Evolutionary conservation across 1,139 yeast genomes (phyloP), one percentile per base, ranked within the genome.

Genomic region (Pichia cactophila): DNA sequence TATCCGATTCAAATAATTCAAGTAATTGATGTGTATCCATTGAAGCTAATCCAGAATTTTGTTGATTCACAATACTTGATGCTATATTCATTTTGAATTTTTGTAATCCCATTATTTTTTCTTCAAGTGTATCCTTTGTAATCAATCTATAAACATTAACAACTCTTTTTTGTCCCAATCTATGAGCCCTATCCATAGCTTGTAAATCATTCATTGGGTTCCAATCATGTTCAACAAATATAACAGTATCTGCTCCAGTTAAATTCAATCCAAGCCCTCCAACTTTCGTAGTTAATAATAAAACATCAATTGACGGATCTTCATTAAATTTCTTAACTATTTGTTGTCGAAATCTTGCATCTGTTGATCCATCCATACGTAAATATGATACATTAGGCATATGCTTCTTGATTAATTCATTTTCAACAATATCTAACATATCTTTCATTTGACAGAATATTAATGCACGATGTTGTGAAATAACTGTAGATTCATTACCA

Each of bases 191-290:
- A 65, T 94, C 99, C 99, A 94, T 94, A 0, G 99, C 99, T 66
- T 94, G 99, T 53, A 94, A 73, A 71, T 94, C 99, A 63, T 89
- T 92, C 99, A 94, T 94, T 26, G 99, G 98, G 65, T 94, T 94
- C 99, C 99, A 94, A 67, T 94, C 99, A 63, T 94, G 99, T 63
- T 94, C 99, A 39, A 94, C 95, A 69, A 94, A 94, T 14, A 94
- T 92, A 46, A 94, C 99, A 0, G 98, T 94, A 64, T 94, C 99
- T 0, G 98, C 98, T 55, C 99, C 98, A 0, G 99, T 94, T 65
- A 94, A 75, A 64, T 94, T 94, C 62, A 94, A 80, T 12, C 99
- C 99, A 53, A 94, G 75, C 26, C 99, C 99, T 64, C 99, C 99
- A 43, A 94, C 99, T 66, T 92, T 95, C 0, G 99, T 94, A 0